Base-by-base conservation (phyloP, 208 protist species). In the Crithidia sp. region DNA sequence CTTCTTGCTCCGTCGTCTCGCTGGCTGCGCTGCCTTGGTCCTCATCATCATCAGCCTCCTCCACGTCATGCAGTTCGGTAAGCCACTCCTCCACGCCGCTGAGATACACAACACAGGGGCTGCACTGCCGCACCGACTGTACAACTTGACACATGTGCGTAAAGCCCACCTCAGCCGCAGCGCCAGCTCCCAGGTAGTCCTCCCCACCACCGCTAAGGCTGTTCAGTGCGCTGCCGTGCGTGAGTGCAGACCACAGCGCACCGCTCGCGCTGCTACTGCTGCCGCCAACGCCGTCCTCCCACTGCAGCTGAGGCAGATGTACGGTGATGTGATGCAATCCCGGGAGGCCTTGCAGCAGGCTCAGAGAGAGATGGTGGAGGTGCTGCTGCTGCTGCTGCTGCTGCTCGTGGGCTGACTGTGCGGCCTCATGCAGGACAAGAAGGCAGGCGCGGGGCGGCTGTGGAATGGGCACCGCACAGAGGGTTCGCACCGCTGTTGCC, bases 81-180 rank as follows among this genome's bases (percentile, higher is more conserved):
- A 96, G 70, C 86, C 87, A 96, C 45, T 86, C 84, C 39, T 89
- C 88, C 28, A 77, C 81, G 1, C 88, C 88, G 12, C 79, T 74
- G n/a, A 96, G 62, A 36, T 89, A 67, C 60, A 96, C 87, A 7
- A 91, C 67, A 28, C 81, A 96, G 5, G 89, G 89, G 37, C 72
- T 76, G 60, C 69, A 84, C 17, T 79, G 85, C 40, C 83, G 82
- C 47, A 91, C 56, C 3, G 84, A 84, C 59, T 77, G 67, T 40
- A 94, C 81, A 28, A 84, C 68, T 36, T 86, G 74, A 41, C 84
- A 76, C 69, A 96, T 89, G 63, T 95, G 88, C 39, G 68, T 62
- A 28, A 82, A 73, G 9, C 49, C 39, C 7, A 57, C 54, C 40
- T 19, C 62, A 2, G 28, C 61, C 7, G 62, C 66, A n/a, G 47